Evolutionary conservation across 73 alveolate genomes (phyloP).

Genomic region (Symbiodinium natans): DNA sequence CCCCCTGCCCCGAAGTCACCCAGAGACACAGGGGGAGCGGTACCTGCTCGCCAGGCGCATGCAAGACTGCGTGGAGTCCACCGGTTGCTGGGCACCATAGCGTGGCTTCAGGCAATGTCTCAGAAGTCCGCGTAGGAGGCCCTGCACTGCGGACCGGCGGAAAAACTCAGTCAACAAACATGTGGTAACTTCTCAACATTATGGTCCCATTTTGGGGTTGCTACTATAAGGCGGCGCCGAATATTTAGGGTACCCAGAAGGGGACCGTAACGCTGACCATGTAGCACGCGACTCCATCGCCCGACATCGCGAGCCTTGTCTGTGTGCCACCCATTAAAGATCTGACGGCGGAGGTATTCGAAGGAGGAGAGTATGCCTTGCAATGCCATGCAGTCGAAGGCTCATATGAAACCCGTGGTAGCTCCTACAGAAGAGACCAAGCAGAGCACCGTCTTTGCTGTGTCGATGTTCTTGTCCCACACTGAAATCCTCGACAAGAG

Average conservation of each 20-base stretch:
- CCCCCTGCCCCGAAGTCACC: slow-evolving; percentile 87
- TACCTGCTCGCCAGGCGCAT: slow-evolving; percentile 3
- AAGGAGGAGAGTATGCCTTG: slow-evolving; percentile 50
- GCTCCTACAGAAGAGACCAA: background rate
- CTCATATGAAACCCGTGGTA: background rate
- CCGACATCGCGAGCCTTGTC: slow-evolving; percentile 60
- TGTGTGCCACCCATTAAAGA: slow-evolving; percentile 52
- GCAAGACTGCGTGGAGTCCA: no score
- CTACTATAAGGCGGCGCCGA: no score
- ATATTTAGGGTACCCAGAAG: no score
- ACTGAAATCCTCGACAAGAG: slow-evolving; percentile 30
- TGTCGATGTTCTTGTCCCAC: slow-evolving; percentile 46
- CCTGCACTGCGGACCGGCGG: background rate
- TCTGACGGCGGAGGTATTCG: slow-evolving; percentile 73
- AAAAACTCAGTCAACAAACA: background rate
- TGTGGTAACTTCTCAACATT: no score
- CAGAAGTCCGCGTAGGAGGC: slow-evolving; percentile 60
- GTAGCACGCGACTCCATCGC: no score
- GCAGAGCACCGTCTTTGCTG: slow-evolving; percentile 30
- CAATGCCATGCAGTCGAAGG: background rate
- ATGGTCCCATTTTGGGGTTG: no score
- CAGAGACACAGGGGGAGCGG: slow-evolving; percentile 43
- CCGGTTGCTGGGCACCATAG: background rate
- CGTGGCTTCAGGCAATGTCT: slow-evolving; percentile 71
- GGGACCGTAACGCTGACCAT: no score